A percentile compares a stretch with the other conserved stretches of the same genome.
These are phyloP conservation scores for Brassica nigra DNA, from an alignment of 345 rosid genomes.

Conservation along the genomic window DNA sequence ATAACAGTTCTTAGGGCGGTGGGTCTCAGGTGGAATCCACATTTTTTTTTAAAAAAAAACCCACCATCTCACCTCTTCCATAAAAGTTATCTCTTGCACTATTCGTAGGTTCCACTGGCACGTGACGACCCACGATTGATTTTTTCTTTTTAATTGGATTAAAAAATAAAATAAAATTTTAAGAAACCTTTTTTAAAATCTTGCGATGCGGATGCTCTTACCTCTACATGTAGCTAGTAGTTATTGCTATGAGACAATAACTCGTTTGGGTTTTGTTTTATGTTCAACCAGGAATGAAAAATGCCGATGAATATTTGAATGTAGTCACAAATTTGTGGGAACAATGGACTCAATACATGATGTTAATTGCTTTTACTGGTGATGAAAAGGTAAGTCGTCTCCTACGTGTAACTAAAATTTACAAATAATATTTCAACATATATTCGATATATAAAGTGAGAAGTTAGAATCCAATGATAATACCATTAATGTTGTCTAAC, in stretches of 20 bases:
- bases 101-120: too few species aligned
- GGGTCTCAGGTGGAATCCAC: too few species aligned
- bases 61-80: too few species aligned
- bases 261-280: conserved; percentile 6
- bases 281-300: conserved; percentile 20
- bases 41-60: too few species aligned
- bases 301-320: conserved; percentile 26
- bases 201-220: too few species aligned
- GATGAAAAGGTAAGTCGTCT: conserved; percentile 7
- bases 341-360: conserved; percentile 19
- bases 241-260: conserved; percentile 25
- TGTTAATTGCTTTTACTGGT: conserved; percentile 16
- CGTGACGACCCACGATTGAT: too few species aligned
- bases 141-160: too few species aligned
- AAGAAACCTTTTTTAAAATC: too few species aligned
- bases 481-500: conserved; percentile 32
- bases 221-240: not conserved
- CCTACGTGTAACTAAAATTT: not conserved
- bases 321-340: conserved; percentile 18
- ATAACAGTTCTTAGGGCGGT: too few species aligned
- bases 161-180: too few species aligned
- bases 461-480: conserved; percentile 26
- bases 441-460: not conserved
- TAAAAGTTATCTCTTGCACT: too few species aligned
- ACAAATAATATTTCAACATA: not conserved